phyloP scores from a whole-genome alignment of 2,329 filamentous ascomycete genomes.

The Fusarium cicatricum region DNA sequence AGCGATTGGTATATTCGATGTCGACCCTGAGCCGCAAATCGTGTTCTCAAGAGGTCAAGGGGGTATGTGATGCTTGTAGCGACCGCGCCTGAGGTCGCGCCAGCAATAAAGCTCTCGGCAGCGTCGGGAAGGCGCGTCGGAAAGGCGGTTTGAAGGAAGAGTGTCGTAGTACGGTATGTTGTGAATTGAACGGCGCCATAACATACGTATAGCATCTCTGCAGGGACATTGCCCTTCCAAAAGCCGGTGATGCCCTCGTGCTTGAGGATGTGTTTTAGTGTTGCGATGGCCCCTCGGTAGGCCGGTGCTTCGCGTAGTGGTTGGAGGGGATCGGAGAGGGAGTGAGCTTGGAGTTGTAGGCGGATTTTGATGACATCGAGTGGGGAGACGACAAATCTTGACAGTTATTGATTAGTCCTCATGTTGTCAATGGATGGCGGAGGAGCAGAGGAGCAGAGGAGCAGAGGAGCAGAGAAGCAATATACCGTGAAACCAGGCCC shows the following conservation, averaged over 20 bases:
- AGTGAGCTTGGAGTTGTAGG: constrained; percentile 90
- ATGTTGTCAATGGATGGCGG: not conserved
- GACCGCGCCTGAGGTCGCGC: constrained; percentile 81
- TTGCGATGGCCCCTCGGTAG: constrained; percentile 81
- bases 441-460: too few relatives aligned
- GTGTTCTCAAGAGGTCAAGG: constrained; percentile 88
- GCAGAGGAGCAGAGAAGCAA: too few relatives aligned
- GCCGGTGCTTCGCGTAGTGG: constrained; percentile 59
- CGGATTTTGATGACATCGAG: constrained; percentile 99
- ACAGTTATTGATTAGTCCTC: constrained; percentile 21
- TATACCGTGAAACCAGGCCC: constrained; percentile 85
- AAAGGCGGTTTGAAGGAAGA: constrained; percentile 66
- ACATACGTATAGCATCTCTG: constrained; percentile 91
- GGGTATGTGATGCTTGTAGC: constrained; percentile 91
- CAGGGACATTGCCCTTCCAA: constrained; percentile 98
- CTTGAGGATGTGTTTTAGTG: constrained; percentile 76
- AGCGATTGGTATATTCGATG: constrained; percentile 81
- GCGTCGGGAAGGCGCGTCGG: constrained; percentile 64
- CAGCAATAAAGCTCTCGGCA: constrained; percentile 83
- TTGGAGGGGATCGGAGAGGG: constrained; percentile 76
- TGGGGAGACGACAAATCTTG: constrained; percentile 89
- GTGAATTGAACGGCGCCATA: constrained; percentile 93
- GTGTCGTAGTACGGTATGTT: constrained; percentile 78
- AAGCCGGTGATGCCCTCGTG: constrained; percentile 86
- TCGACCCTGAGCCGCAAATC: constrained; percentile 94